Conservation (phyloP, 192 early-diverging fungal genomes). For the Funneliformis geosporum region DNA sequence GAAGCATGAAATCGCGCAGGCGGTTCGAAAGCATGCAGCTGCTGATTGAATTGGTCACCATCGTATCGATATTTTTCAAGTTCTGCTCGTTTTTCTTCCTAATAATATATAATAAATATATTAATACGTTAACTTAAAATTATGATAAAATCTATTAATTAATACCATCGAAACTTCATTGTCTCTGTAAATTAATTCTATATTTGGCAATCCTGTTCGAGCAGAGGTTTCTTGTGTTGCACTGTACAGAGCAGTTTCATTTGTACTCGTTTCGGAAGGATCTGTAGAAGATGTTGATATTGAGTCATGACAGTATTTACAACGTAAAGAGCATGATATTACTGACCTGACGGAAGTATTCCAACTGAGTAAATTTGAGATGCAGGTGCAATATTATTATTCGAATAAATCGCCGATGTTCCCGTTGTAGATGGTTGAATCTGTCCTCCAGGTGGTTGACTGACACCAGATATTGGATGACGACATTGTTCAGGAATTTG, state of each 20-base stretch:
- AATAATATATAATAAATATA: conserved; percentile 6
- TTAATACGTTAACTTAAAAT: background rate
- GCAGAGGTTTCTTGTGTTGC: conserved; percentile 2
- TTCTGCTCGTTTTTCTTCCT: conserved; percentile 53
- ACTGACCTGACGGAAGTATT: conserved; percentile 42
- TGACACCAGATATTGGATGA: conserved; percentile 16
- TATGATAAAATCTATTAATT: conserved; percentile 1
- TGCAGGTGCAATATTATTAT: conserved; percentile 31
- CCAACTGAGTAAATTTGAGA: conserved; percentile 42
- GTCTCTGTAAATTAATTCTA: conserved; percentile 48
- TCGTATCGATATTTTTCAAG: conserved; percentile 46
- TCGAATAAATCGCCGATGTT: conserved; percentile 24
- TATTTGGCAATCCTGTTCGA: conserved; percentile 31
- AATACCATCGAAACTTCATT: conserved; percentile 55
- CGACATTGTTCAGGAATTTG: conserved; percentile 3
- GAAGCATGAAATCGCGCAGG: conserved; percentile 8
- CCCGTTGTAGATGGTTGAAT: conserved; percentile 14
- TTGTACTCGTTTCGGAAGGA: conserved; percentile 16
- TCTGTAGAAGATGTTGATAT: conserved; percentile 34
- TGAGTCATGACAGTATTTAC: conserved; percentile 32
- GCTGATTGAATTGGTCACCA: conserved; percentile 35
- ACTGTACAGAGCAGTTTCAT: background rate
- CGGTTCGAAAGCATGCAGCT: conserved; percentile 37
- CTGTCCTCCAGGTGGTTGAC: conserved; percentile 9
- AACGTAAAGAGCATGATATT: conserved; percentile 31